Percentiles rank a stretch among this genome's conserved stretches.
Conservation (phyloP, 164 flowering plant genomes). For the Magnolia kwangsiensis region DNA sequence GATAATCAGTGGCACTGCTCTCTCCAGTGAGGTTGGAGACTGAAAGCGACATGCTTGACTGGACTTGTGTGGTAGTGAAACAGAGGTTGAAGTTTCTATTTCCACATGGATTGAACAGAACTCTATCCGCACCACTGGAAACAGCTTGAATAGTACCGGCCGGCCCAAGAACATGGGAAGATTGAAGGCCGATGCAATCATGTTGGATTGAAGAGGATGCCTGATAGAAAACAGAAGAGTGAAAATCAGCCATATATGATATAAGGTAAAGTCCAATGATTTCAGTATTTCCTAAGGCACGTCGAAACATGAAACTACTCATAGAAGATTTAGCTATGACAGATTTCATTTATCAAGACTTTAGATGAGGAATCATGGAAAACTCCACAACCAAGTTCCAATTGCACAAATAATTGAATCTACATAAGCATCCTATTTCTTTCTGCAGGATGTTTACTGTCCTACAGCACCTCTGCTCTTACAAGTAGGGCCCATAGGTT, state of each 20-base stretch:
- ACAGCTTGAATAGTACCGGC: conserved; percentile 25
- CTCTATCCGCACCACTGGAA: conserved; percentile 23
- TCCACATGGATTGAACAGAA: conserved; percentile 35
- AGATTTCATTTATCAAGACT: too few relatives aligned
- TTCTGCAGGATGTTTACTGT: too few relatives aligned
- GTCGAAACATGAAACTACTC: too few relatives aligned
- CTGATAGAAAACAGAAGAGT: conserved; percentile 16
- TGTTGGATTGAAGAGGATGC: conserved; percentile 36
- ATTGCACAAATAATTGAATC: too few relatives aligned
- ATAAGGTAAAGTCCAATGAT: neutral
- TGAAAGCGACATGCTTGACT: conserved; percentile 49
- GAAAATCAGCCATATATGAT: neutral
- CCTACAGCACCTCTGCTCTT: too few relatives aligned
- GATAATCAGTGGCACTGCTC: conserved; percentile 59
- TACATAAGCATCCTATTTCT: too few relatives aligned
- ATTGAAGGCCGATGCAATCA: conserved; percentile 37
- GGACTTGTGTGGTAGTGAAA: conserved; percentile 30
- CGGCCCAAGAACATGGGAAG: conserved; percentile 32
- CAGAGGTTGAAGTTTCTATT: conserved; percentile 32
- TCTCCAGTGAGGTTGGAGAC: conserved; percentile 60
- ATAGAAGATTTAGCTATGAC: too few relatives aligned
- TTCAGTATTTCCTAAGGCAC: neutral
- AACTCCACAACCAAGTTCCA: too few relatives aligned
- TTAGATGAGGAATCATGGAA: too few relatives aligned
- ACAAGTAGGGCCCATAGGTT: too few relatives aligned